These are phyloP conservation scores for Cunninghamia lanceolata DNA, from an alignment of 75 land plant species.

Conservation along the genomic window DNA sequence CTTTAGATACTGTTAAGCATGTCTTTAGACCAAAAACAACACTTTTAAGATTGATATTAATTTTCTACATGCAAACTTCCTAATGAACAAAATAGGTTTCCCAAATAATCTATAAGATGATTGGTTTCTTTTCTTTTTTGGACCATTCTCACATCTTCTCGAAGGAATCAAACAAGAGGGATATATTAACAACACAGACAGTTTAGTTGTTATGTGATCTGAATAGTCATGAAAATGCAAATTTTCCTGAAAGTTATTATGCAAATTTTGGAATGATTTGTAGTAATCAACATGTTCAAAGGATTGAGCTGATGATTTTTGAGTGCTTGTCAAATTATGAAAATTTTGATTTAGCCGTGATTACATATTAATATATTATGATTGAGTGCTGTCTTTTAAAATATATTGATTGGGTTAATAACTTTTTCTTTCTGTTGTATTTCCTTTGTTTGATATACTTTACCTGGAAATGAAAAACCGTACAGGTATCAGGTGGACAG, in stretches of 20 bases:
- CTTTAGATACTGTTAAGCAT: not conserved
- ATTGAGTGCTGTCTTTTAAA: not conserved
- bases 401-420: not conserved
- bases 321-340: not conserved
- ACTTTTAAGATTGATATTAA: not conserved
- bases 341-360: not conserved
- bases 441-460: constrained; percentile 93
- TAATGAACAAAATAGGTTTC: not conserved
- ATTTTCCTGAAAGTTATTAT: not conserved
- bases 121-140: not conserved
- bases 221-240: not conserved
- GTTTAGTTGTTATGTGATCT: not conserved
- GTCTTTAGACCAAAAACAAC: not conserved
- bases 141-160: not conserved
- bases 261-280: not conserved
- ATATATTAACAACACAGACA: not conserved
- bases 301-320: not conserved
- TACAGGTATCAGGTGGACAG: constrained; percentile 91
- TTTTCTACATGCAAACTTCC: not conserved
- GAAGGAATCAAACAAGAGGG: not conserved
- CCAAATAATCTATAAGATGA: not conserved
- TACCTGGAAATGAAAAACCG: constrained; percentile 68
- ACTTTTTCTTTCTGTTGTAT: constrained; percentile 6
- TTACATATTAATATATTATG: no score
- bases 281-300: not conserved